Conservation (phyloP, 202 grass and related monocot genomes). For the Hordeum pubiflorum region DNA sequence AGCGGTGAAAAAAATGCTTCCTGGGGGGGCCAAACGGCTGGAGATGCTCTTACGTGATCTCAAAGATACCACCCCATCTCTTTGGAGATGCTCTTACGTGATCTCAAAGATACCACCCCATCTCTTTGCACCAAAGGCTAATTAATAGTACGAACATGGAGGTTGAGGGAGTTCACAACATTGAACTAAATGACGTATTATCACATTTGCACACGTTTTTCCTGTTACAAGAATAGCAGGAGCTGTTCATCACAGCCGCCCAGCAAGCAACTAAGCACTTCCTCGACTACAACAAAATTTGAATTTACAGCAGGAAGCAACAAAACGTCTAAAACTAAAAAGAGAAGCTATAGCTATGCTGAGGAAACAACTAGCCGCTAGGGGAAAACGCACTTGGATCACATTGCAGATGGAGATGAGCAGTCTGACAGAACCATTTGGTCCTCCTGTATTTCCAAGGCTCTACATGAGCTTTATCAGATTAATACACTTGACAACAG, state of each 20-base stretch:
- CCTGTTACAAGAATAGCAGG: conserved; percentile 8
- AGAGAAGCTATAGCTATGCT: conserved; percentile 28
- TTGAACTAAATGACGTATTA: too few relatives aligned
- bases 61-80: not conserved
- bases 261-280: conserved; percentile 27
- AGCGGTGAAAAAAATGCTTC: too few relatives aligned
- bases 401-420: not conserved
- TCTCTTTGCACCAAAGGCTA: not conserved
- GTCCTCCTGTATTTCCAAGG: not conserved
- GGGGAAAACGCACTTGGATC: not conserved
- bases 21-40: too few relatives aligned
- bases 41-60: not conserved
- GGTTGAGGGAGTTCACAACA: too few relatives aligned
- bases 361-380: not conserved
- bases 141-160: too few relatives aligned
- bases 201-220: not conserved
- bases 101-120: not conserved
- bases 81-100: not conserved
- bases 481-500: not conserved
- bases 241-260: not conserved
- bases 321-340: not conserved
- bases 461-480: not conserved
- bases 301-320: conserved; percentile 45
- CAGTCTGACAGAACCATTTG: conserved; percentile 16
- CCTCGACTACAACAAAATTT: conserved; percentile 46